Percentiles rank a stretch among this genome's conserved stretches.
phyloP scores from a whole-genome alignment of 768 basidiomycete species.

The Peribolospora kevripleyi region DNA sequence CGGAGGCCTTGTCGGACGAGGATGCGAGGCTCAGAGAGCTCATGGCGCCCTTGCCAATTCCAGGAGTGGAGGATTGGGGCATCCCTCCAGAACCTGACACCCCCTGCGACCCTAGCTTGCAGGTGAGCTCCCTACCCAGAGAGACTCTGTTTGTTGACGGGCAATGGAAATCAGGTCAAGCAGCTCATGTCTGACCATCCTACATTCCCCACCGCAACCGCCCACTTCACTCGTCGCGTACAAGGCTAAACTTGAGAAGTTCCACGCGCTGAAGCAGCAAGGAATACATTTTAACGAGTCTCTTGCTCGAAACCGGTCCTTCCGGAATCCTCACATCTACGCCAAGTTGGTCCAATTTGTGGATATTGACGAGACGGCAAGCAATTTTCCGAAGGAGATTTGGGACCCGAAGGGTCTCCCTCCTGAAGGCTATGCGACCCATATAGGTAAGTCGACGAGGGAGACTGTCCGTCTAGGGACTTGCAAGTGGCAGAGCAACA shows the following conservation, averaged over 20 bases:
- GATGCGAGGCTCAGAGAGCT: too few species aligned
- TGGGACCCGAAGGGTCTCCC: conserved; percentile 47
- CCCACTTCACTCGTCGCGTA: too few species aligned
- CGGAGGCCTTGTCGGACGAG: too few species aligned
- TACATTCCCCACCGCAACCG: too few species aligned
- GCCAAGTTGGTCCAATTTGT: conserved; percentile 84
- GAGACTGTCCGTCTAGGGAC: neutral
- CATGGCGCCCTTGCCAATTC: too few species aligned
- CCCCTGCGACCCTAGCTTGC: too few species aligned
- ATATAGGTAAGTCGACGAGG: conserved; percentile 36
- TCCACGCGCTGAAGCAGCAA: conserved; percentile 37
- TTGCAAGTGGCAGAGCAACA: neutral
- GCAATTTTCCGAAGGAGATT: conserved; percentile 45
- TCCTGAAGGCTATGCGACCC: conserved; percentile 49
- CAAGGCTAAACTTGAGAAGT: conserved; percentile 58
- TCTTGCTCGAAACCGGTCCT: conserved; percentile 71
- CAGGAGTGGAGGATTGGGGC: too few species aligned
- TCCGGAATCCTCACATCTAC: conserved; percentile 92
- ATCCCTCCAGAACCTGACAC: too few species aligned
- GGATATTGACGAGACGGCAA: conserved; percentile 64
- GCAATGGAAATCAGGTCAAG: too few species aligned
- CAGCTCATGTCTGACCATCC: too few species aligned
- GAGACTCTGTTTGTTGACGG: too few species aligned
- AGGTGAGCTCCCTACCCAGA: too few species aligned
- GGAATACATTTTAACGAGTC: conserved; percentile 89